Conservation (phyloP, 331 rosid genomes). For the Spiraea crenata region DNA sequence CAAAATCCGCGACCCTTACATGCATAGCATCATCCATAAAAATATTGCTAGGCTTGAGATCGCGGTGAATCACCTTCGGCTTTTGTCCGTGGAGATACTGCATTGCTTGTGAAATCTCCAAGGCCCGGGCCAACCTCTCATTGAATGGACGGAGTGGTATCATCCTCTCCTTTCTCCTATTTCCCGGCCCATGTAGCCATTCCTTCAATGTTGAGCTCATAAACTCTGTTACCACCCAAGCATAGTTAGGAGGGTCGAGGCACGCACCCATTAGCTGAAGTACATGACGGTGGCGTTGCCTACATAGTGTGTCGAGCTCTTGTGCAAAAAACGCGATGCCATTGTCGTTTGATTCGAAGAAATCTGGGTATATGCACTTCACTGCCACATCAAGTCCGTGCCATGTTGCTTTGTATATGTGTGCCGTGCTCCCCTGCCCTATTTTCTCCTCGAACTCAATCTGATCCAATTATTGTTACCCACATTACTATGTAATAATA, state of each 20-base stretch:
- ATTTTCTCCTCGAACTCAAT: slow-evolving; percentile 56
- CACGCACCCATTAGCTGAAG: slow-evolving; percentile 80
- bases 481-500: not conserved
- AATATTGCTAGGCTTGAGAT: slow-evolving; percentile 45
- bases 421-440: slow-evolving; percentile 72
- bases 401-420: slow-evolving; percentile 65
- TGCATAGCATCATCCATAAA: slow-evolving; percentile 40
- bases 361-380: slow-evolving; percentile 56
- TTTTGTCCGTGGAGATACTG: slow-evolving; percentile 71
- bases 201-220: slow-evolving; percentile 51
- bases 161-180: slow-evolving; percentile 36
- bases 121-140: slow-evolving; percentile 49
- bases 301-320: slow-evolving; percentile 60
- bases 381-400: slow-evolving; percentile 75
- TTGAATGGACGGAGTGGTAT: slow-evolving; percentile 46
- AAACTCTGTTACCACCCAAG: slow-evolving; percentile 73
- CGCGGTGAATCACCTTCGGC: slow-evolving; percentile 66
- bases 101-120: slow-evolving; percentile 74
- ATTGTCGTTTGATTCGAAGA: slow-evolving; percentile 50
- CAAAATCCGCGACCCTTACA: slow-evolving; percentile 66
- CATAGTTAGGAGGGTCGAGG: slow-evolving; percentile 64
- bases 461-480: slow-evolving; percentile 26
- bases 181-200: slow-evolving; percentile 73
- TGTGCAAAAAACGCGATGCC: slow-evolving; percentile 56
- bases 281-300: slow-evolving; percentile 64